phyloP scores from a whole-genome alignment of 257 asterid species.

The Nicotiana benthamiana region DNA sequence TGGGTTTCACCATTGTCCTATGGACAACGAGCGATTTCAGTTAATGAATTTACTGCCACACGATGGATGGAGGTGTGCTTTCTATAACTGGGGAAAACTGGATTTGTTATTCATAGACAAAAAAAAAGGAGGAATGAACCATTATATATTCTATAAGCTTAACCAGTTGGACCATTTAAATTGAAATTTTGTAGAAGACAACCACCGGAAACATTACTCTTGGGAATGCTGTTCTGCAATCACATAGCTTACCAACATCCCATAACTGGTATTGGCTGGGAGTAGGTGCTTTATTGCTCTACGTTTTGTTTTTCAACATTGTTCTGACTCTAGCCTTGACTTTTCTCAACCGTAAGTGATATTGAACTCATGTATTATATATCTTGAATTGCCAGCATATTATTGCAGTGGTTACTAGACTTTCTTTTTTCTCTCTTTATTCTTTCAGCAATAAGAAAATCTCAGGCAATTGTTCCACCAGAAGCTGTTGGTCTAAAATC shows the following conservation, averaged over 20 bases:
- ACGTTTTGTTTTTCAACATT: conserved; percentile 56
- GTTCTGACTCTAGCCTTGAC: conserved; percentile 55
- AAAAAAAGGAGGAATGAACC: neutral
- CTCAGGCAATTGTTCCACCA: conserved; percentile 48
- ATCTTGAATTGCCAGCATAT: neutral
- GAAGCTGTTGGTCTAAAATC: conserved; percentile 28
- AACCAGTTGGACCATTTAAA: neutral
- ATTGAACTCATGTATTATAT: neutral
- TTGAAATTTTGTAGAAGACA: conserved; percentile 36
- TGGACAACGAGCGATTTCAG: conserved; percentile 74
- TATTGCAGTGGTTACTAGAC: neutral
- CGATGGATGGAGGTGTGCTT: conserved; percentile 72
- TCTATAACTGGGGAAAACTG: neutral
- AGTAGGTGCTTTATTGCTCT: conserved; percentile 51
- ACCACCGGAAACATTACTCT: conserved; percentile 36
- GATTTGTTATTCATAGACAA: neutral
- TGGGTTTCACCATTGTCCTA: conserved; percentile 86
- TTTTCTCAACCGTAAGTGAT: conserved; percentile 58
- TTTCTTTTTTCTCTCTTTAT: neutral
- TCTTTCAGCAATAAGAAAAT: conserved; percentile 49
- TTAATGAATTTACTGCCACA: conserved; percentile 70
- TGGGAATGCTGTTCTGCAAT: conserved; percentile 44
- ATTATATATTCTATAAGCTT: neutral
- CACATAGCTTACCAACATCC: conserved; percentile 52
- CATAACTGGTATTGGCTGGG: conserved; percentile 83